Evolutionary conservation across 108 stramenopile genomes (phyloP).

Genomic region (Cyclostephanos tholiformis): DNA sequence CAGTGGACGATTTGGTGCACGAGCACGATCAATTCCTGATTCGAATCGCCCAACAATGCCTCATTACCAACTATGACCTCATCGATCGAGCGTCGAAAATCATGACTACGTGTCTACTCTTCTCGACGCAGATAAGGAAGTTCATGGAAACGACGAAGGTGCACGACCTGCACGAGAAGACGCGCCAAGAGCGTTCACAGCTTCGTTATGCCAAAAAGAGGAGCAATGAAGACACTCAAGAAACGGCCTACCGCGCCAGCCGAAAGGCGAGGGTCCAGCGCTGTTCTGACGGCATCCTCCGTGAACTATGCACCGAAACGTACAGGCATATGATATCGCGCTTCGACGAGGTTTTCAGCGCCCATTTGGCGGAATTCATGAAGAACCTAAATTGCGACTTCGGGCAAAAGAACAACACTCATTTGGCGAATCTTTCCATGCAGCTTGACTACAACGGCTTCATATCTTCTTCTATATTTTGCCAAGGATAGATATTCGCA

Average conservation of each 20-base stretch:
- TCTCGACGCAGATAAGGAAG: slow-evolving; percentile 82
- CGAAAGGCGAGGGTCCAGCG: slow-evolving; percentile 48
- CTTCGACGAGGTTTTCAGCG: slow-evolving; percentile 78
- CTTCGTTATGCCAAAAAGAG: slow-evolving; percentile 24
- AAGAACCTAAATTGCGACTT: slow-evolving; percentile 47
- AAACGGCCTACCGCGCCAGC: slow-evolving; percentile 55
- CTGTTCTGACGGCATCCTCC: slow-evolving; percentile 52
- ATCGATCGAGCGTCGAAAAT: slow-evolving; percentile 70
- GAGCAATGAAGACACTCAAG: slow-evolving; percentile 35
- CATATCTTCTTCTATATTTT: slow-evolving; percentile 53
- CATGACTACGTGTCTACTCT: slow-evolving; percentile 82
- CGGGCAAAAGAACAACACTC: slow-evolving; percentile 55
- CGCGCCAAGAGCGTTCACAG: slow-evolving; percentile 51
- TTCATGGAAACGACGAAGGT: slow-evolving; percentile 79
- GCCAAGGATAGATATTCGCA: no score
- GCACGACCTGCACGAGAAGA: slow-evolving; percentile 35
- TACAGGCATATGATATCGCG: slow-evolving; percentile 79
- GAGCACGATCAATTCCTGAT: slow-evolving; percentile 90
- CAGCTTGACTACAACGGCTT: slow-evolving; percentile 90
- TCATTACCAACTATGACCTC: slow-evolving; percentile 88
- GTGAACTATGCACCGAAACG: slow-evolving; percentile 66
- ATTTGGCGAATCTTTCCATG: slow-evolving; percentile 69
- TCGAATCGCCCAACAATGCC: slow-evolving; percentile 86
- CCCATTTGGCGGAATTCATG: slow-evolving; percentile 79
- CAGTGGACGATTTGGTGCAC: slow-evolving; percentile 87